phyloP scores from a whole-genome alignment of 106 monocot species.

The Amphibolis antarctica region DNA sequence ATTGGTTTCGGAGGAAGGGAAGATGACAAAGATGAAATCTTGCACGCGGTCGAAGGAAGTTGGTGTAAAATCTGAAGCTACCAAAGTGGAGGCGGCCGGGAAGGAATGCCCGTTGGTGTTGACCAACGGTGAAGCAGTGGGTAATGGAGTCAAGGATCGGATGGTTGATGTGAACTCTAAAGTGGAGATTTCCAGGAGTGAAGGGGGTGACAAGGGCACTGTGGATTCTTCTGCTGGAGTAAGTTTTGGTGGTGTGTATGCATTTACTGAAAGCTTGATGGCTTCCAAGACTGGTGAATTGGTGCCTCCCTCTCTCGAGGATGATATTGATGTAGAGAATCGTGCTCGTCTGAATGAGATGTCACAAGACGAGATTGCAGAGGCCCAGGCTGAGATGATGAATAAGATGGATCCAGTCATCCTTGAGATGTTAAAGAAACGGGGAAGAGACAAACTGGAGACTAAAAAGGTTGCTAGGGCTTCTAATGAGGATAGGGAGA shows the following conservation, averaged over 20 bases:
- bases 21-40: slow-evolving; percentile 1
- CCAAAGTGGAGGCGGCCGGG: not conserved
- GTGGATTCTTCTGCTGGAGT: not conserved
- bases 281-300: not conserved
- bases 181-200: not conserved
- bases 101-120: not conserved
- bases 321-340: slow-evolving; percentile 74
- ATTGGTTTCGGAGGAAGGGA: no score
- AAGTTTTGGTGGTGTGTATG: not conserved
- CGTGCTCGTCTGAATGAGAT: slow-evolving; percentile 45
- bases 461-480: slow-evolving; percentile 8
- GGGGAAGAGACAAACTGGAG: slow-evolving; percentile 37
- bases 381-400: slow-evolving; percentile 75
- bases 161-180: not conserved
- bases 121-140: no score
- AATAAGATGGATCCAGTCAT: slow-evolving; percentile 61
- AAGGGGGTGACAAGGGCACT: not conserved
- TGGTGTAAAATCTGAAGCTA: not conserved
- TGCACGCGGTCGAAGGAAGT: no score
- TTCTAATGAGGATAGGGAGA: slow-evolving; percentile 8
- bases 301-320: slow-evolving; percentile 11
- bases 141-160: not conserved
- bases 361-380: slow-evolving; percentile 63
- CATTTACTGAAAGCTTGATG: not conserved
- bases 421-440: slow-evolving; percentile 67